These are phyloP conservation scores for Metarhizium humberi DNA, from an alignment of 2,329 filamentous ascomycete species.

Conservation along the genomic window DNA sequence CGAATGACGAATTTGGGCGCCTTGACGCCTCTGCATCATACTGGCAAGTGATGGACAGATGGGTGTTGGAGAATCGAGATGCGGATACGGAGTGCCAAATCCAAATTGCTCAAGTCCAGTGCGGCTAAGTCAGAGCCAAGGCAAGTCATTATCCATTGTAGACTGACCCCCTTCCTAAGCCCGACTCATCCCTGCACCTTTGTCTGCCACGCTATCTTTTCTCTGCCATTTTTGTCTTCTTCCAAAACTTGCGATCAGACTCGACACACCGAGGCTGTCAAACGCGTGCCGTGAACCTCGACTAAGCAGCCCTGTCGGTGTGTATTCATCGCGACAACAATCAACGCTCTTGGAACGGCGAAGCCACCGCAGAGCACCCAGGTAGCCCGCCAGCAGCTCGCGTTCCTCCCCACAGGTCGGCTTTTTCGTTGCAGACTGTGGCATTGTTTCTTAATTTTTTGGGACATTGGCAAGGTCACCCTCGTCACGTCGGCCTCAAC, in stretches of 20 bases:
- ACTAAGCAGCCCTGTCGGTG: not conserved
- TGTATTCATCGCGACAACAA: not conserved
- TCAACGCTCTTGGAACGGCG: no score
- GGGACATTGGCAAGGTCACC: not conserved
- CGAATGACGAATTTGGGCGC: not conserved
- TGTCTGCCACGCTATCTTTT: conserved; percentile 3
- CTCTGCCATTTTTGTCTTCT: conserved; percentile 5
- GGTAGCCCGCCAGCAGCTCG: not conserved
- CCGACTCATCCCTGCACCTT: conserved; percentile 5
- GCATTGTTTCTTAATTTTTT: not conserved
- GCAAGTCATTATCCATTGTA: not conserved
- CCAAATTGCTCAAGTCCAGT: not conserved
- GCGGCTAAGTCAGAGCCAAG: not conserved
- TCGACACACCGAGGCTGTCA: not conserved
- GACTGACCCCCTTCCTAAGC: conserved; percentile 4
- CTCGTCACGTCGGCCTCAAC: not conserved
- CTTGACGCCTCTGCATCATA: not conserved
- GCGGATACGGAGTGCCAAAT: not conserved
- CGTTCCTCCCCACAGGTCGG: not conserved
- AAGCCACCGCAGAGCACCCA: not conserved
- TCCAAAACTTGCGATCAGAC: conserved; percentile 1
- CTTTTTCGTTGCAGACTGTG: not conserved
- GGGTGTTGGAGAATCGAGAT: no score
- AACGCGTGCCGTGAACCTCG: not conserved
- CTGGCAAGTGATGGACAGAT: not conserved